Conservation (phyloP, 176 grass and related monocot species). For the Cocos nucifera region DNA sequence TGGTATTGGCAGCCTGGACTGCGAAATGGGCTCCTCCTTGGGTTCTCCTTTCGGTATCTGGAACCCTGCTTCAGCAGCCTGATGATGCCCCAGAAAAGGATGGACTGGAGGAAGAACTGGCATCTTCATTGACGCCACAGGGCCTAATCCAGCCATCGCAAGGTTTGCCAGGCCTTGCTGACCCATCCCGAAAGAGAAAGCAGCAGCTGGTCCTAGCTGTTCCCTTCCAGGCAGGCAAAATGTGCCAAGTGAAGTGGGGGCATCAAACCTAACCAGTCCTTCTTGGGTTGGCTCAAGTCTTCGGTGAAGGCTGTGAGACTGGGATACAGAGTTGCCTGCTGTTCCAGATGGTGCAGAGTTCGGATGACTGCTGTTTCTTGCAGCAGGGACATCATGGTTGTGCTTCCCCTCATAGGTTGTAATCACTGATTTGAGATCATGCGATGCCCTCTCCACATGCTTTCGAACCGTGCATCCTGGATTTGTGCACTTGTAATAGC, state of each 20-base stretch:
- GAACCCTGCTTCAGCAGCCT: slow-evolving; percentile 19
- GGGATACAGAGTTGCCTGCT: background rate
- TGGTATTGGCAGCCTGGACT: slow-evolving; percentile 12
- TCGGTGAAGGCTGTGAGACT: slow-evolving; percentile 11
- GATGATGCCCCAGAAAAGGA: slow-evolving; percentile 4
- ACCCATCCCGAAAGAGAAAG: slow-evolving; percentile 45
- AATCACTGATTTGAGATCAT: slow-evolving; percentile 98
- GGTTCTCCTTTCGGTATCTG: slow-evolving; percentile 34
- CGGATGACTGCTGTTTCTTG: slow-evolving; percentile 63
- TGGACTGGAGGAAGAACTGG: slow-evolving; percentile 24
- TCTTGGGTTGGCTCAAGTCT: slow-evolving; percentile 14
- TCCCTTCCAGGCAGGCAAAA: slow-evolving; percentile 23
- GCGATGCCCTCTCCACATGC: slow-evolving; percentile 90
- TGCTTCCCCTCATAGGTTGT: slow-evolving; percentile 93
- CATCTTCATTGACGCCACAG: slow-evolving; percentile 15
- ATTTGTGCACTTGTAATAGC: slow-evolving; percentile 98
- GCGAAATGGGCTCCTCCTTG: slow-evolving; percentile 27
- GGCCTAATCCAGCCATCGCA: slow-evolving; percentile 21
- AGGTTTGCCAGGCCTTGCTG: slow-evolving; percentile 27
- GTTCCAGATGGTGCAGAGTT: slow-evolving; percentile 12
- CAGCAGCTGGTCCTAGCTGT: slow-evolving; percentile 24
- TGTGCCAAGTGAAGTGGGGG: background rate
- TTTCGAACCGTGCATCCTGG: slow-evolving; percentile 80
- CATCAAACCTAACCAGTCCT: slow-evolving; percentile 2
- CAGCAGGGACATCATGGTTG: slow-evolving; percentile 93